Base-by-base conservation (phyloP, 345 rosid species). In the Populus davidiana region DNA sequence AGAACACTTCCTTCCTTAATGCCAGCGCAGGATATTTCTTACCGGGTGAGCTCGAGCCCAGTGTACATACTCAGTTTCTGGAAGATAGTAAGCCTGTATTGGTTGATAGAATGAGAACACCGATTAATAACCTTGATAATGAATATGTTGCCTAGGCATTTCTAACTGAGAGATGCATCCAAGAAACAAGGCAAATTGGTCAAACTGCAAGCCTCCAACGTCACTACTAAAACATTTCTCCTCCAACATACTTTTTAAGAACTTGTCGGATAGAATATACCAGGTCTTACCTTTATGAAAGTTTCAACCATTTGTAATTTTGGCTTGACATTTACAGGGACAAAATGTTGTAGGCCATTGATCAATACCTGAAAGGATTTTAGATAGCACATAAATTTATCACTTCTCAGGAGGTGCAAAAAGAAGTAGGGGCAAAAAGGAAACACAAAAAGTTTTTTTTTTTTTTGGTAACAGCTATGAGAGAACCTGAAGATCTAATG, bases 31-130 rank as follows among this genome's bases (percentile, higher is more conserved):
- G 41, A 39, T 18, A 4, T 14, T 65, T 72, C 89, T 89, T 90
- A 96, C 99, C 56, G 98, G 97, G 73, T 92, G 99, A 85, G 86
- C 89, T 12, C 96, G 93, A 33, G 97, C 93, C 98, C 97, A 94
- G 81, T 96, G 98, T 27, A 94, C 94, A 63, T 85, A 94, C 85
- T 96, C 99, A 2, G 98, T 96, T 81, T 93, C 97, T 1, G 99
- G 98, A 27, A 96, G 92, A 84, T 96, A 94, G 86, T 89, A 94
- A 47, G 93, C 98, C 99, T 96, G 91, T 77, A 74, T 21, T 43
- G 64, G 74, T 35, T 21, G 16, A 69, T n/a, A 64, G 23, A 69
- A 8, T 17, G 75, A 54, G 10, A 52, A 65, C 1, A 3, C 54
- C n/a, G 21, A 56, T 76, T 76, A 69, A 68, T 64, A 50, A 74